Conservation (phyloP, 305 asterid species). For the Ilex paraguariensis region DNA sequence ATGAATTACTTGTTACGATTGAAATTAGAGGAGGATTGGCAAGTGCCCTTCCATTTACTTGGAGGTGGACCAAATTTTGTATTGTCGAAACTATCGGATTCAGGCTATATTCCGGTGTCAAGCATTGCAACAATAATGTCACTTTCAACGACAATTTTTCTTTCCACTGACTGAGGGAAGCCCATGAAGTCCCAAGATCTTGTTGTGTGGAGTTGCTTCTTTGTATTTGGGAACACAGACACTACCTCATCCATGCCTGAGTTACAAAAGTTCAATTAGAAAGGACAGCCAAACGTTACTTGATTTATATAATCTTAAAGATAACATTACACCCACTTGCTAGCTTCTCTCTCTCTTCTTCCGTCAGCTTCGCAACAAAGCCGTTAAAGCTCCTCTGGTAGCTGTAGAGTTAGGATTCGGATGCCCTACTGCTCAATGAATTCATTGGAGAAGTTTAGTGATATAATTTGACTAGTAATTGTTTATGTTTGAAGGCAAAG, state of each 20-base stretch:
- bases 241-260: conserved; percentile 1
- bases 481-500: no score
- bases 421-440: not conserved
- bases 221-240: not conserved
- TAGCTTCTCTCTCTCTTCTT: not conserved
- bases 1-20: conserved; percentile 2
- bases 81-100: not conserved
- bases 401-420: not conserved
- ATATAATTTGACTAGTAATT: no score
- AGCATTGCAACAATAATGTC: not conserved
- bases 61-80: no score
- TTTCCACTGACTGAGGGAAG: not conserved
- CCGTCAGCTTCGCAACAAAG: not conserved
- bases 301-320: no score
- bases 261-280: not conserved
- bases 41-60: conserved; percentile 3
- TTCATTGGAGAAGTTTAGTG: not conserved
- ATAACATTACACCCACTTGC: not conserved
- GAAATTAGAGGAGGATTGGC: not conserved
- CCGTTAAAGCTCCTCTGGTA: conserved; percentile 1
- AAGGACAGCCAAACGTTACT: no score
- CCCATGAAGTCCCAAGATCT: conserved; percentile 5
- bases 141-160: not conserved
- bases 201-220: not conserved
- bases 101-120: conserved; percentile 1